These are phyloP conservation scores for Penicillium brevicompactum DNA, from an alignment of 2,329 filamentous ascomycete genomes.

Conservation along the genomic window DNA sequence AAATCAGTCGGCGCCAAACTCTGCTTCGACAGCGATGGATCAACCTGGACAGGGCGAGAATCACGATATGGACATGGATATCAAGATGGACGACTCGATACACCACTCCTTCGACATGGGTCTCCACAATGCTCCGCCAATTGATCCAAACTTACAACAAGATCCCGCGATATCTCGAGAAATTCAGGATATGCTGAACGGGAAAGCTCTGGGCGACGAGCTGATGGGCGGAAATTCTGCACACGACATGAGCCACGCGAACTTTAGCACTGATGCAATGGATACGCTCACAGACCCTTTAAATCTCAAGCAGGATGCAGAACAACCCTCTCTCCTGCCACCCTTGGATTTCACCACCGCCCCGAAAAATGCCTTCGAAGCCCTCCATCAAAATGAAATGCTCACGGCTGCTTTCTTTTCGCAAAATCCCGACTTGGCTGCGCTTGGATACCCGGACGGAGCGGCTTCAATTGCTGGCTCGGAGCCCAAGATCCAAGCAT, in stretches of 20 bases:
- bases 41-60: constrained; percentile 13
- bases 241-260: constrained; percentile 7
- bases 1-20: constrained; percentile 31
- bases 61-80: constrained; percentile 15
- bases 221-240: constrained; percentile 15
- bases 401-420: constrained; percentile 42
- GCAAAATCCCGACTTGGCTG: constrained; percentile 38
- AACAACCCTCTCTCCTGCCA: constrained; percentile 38
- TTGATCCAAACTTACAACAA: constrained; percentile 12
- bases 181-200: constrained; percentile 21
- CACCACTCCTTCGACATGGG: constrained; percentile 10
- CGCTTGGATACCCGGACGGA: constrained; percentile 39
- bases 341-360: constrained; percentile 36
- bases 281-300: constrained; percentile 38
- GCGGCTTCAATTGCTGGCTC: constrained; percentile 42
- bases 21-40: constrained; percentile 17
- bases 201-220: constrained; percentile 18
- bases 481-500: constrained; percentile 57
- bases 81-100: constrained; percentile 17
- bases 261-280: constrained; percentile 25
- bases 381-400: constrained; percentile 43
- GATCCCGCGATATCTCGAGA: constrained; percentile 16
- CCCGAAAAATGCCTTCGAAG: constrained; percentile 39
- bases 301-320: constrained; percentile 32
- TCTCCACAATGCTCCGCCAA: constrained; percentile 1